Percentiles rank a stretch among this genome's conserved stretches.
Conservation (phyloP, 768 basidiomycete species). For the Suillus weaverae region DNA sequence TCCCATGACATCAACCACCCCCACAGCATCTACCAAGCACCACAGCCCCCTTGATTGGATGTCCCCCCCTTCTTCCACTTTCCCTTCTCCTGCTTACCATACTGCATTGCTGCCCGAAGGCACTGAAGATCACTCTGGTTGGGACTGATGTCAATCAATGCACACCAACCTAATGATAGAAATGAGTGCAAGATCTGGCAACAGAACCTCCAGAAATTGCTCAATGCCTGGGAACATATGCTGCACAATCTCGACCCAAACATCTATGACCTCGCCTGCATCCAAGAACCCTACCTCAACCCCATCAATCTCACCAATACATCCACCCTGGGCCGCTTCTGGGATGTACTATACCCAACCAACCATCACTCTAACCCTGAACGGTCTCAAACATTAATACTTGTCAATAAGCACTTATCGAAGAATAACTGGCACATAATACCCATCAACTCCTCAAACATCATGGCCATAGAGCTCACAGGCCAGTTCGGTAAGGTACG, state of each 20-base stretch:
- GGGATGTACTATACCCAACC: constrained; percentile 22
- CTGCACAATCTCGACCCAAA: neutral
- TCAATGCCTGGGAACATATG: no score
- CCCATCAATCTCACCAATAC: constrained; percentile 6
- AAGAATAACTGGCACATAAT: neutral
- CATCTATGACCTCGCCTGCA: constrained; percentile 25
- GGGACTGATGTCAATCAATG: no score
- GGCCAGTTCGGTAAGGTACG: neutral
- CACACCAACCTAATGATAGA: no score
- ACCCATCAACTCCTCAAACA: neutral
- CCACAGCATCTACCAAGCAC: no score
- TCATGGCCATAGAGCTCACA: neutral
- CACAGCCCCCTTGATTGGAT: no score
- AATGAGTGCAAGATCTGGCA: no score
- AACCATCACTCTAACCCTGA: neutral
- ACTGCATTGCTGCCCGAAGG: no score
- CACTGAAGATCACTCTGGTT: no score
- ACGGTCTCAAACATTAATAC: rapidly evolving
- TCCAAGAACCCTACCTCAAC: constrained; percentile 42
- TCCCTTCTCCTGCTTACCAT: no score
- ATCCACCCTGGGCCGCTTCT: constrained; percentile 13
- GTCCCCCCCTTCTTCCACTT: no score
- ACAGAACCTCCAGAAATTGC: no score
- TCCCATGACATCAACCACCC: no score
- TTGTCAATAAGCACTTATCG: neutral